Evolutionary conservation across 805 yeast genomes (phyloP).

Genomic region (Ogataea sp.): DNA sequence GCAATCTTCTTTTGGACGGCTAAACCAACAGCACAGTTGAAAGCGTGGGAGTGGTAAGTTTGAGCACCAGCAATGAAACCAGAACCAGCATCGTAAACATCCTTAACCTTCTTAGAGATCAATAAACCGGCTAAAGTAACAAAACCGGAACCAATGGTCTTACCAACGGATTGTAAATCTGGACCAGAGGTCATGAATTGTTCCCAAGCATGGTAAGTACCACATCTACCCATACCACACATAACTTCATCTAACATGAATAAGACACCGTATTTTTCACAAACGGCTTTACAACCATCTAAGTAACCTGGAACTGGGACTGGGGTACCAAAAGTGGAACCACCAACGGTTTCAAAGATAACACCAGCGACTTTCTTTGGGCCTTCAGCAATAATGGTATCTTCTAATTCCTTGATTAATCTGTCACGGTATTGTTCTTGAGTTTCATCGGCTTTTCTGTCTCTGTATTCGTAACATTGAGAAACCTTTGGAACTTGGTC

Average conservation of each 20-base stretch:
- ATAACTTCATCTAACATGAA: slow-evolving; percentile 45
- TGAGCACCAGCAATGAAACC: slow-evolving; percentile 38
- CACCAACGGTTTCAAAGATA: slow-evolving; percentile 36
- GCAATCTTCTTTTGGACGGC: slow-evolving; percentile 39
- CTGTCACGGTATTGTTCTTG: slow-evolving; percentile 30
- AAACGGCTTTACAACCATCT: slow-evolving; percentile 35
- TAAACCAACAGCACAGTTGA: slow-evolving; percentile 37
- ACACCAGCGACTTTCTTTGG: slow-evolving; percentile 36
- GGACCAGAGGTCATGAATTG: slow-evolving; percentile 33
- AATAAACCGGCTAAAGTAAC: slow-evolving; percentile 43
- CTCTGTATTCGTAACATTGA: slow-evolving; percentile 26
- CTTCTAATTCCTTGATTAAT: slow-evolving; percentile 33
- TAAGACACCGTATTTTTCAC: slow-evolving; percentile 42
- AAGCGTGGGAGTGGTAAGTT: slow-evolving; percentile 43
- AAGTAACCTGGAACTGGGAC: slow-evolving; percentile 38
- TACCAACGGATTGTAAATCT: slow-evolving; percentile 42
- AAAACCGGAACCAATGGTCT: slow-evolving; percentile 44
- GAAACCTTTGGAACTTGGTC: slow-evolving; percentile 21
- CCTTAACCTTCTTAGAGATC: slow-evolving; percentile 31
- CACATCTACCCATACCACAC: slow-evolving; percentile 49
- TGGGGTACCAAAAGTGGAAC: slow-evolving; percentile 36
- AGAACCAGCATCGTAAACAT: slow-evolving; percentile 30
- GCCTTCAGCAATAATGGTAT: slow-evolving; percentile 28
- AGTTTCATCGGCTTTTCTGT: slow-evolving; percentile 25
- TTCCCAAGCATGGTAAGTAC: slow-evolving; percentile 41